These are phyloP conservation scores for Globisporangium iwayamae DNA, from an alignment of 352 stramenopile species.

Conservation along the genomic window DNA sequence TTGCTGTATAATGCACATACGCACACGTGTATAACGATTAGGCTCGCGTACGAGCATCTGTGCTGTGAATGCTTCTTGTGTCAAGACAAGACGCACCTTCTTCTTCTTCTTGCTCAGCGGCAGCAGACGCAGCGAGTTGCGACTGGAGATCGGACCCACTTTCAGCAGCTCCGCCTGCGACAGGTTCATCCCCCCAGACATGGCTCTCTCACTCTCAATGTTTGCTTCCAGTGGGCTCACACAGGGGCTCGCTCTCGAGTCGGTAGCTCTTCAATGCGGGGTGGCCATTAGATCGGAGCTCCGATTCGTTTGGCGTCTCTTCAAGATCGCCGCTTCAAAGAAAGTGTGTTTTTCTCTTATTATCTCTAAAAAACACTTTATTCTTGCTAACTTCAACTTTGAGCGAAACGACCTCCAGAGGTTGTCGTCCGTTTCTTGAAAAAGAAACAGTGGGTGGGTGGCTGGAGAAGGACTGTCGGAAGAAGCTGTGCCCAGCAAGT, in stretches of 20 bases:
- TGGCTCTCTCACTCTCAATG: constrained; percentile 7
- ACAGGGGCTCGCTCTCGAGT: not conserved
- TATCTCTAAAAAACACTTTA: not conserved
- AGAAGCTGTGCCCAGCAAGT: not conserved
- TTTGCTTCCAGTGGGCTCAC: not conserved
- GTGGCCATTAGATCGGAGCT: not conserved
- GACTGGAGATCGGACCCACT: constrained; percentile 70
- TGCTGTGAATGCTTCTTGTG: not conserved
- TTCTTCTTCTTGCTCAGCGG: constrained; percentile 87
- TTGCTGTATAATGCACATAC: constrained; percentile 44
- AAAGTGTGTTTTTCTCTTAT: not conserved
- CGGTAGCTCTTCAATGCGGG: not conserved
- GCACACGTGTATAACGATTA: not conserved
- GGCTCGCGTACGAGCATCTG: too few species aligned
- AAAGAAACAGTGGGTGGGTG: not conserved
- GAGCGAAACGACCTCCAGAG: not conserved
- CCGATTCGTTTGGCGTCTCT: not conserved
- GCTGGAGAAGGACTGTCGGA: not conserved
- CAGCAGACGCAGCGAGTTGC: constrained; percentile 71
- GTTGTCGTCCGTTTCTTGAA: not conserved
- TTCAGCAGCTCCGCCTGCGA: constrained; percentile 77
- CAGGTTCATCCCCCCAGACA: constrained; percentile 50
- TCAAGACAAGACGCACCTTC: constrained; percentile 34
- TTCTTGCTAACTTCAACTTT: not conserved
- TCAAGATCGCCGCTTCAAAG: not conserved